Conservation (phyloP, 352 stramenopile species). For the Elongisporangium undulatum region DNA sequence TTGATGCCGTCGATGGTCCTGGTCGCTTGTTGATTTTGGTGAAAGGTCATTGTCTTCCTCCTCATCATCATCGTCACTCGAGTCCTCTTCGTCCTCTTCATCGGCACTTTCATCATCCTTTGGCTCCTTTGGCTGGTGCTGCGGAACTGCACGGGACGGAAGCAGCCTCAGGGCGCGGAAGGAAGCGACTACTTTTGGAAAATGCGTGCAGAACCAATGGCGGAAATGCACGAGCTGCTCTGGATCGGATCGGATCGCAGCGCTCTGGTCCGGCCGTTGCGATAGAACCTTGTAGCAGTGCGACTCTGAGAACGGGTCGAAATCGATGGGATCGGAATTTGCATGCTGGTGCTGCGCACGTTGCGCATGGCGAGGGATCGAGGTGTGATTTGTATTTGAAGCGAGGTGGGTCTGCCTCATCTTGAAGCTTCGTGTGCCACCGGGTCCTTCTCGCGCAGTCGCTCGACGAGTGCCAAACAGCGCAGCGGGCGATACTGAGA, state of each 20-base stretch:
- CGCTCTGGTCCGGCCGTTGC: conserved; percentile 13
- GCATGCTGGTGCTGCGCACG: neutral
- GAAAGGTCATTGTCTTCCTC: neutral
- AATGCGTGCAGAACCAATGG: conserved; percentile 22
- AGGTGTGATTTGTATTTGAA: conserved; percentile 1
- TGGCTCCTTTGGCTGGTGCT: neutral
- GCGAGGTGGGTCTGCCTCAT: neutral
- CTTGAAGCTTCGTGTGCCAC: neutral
- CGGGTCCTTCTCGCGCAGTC: neutral
- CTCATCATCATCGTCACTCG: neutral
- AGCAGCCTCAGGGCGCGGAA: neutral
- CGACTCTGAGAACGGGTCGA: conserved; percentile 35
- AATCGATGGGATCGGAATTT: conserved; percentile 25
- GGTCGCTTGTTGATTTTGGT: neutral
- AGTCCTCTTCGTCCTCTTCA: neutral
- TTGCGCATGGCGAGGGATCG: conserved; percentile 1
- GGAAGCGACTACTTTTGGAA: conserved; percentile 21
- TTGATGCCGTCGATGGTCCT: neutral
- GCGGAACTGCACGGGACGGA: neutral
- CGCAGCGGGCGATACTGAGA: neutral
- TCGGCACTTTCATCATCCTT: neutral
- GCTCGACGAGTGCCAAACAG: neutral
- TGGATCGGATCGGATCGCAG: conserved; percentile 11
- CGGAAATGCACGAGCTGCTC: conserved; percentile 18
- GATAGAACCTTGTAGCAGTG: conserved; percentile 27